A percentile compares a stretch with the other conserved stretches of the same genome.
Evolutionary conservation across 768 basidiomycete genomes (phyloP).

Genomic region (Trametes punicea): DNA sequence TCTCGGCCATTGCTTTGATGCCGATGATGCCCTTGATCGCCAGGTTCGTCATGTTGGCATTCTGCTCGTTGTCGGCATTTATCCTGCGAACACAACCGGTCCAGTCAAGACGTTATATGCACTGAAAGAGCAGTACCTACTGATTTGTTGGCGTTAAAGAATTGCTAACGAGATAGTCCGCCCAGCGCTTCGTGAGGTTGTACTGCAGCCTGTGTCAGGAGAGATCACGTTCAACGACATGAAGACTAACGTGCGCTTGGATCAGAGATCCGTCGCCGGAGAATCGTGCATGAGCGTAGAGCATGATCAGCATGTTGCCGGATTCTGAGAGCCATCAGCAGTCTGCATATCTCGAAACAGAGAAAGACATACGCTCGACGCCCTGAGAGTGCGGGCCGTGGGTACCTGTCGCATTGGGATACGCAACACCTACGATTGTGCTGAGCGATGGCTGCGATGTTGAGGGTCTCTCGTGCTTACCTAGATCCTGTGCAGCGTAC

Average conservation of each 20-base stretch:
- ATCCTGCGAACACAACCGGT: neutral
- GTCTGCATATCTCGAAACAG: too few species aligned
- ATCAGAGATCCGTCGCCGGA: slow-evolving; percentile 29
- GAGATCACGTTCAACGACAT: too few species aligned
- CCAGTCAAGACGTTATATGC: too few species aligned
- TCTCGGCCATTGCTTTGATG: slow-evolving; percentile 24
- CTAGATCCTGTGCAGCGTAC: slow-evolving; percentile 30
- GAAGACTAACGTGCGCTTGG: neutral
- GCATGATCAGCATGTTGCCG: slow-evolving; percentile 31
- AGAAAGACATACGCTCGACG: slow-evolving; percentile 12
- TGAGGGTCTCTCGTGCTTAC: slow-evolving; percentile 12
- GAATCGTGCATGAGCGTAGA: slow-evolving; percentile 29
- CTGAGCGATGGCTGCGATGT: neutral
- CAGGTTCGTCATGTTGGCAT: slow-evolving; percentile 24
- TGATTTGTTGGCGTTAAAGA: slow-evolving; percentile 12
- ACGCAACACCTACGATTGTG: neutral
- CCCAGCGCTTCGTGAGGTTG: slow-evolving; percentile 23
- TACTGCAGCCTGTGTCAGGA: slow-evolving; percentile 17
- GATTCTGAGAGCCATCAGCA: slow-evolving; percentile 24
- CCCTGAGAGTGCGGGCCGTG: neutral
- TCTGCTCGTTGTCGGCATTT: slow-evolving; percentile 11
- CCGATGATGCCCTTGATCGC: slow-evolving; percentile 27
- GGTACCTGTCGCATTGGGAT: slow-evolving; percentile 18
- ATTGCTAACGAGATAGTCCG: slow-evolving; percentile 25
- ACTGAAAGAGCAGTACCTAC: neutral